Evolutionary conservation across 352 stramenopile species (phyloP).

Genomic region (Phytopythium ostracodes): DNA sequence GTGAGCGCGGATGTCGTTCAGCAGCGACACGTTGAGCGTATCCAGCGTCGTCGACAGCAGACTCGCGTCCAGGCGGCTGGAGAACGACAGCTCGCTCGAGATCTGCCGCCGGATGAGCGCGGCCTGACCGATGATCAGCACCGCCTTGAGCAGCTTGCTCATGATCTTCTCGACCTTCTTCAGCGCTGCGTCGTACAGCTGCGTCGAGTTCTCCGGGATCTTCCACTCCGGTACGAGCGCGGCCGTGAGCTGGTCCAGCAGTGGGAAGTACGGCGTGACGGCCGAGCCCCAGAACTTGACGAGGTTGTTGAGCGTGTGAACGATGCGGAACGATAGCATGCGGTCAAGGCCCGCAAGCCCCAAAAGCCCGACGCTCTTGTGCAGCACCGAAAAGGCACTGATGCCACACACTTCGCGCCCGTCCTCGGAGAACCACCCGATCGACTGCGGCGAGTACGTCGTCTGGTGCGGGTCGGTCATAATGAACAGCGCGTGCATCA

Average conservation of each 20-base stretch:
- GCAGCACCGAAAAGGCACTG: conserved; percentile 84
- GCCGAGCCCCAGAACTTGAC: conserved; percentile 91
- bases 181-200: conserved; percentile 83
- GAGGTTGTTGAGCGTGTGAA: conserved; percentile 92
- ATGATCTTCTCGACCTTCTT: conserved; percentile 95
- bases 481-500: conserved; percentile 90
- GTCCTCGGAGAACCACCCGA: conserved; percentile 90
- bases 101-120: conserved; percentile 92
- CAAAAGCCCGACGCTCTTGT: conserved; percentile 89
- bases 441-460: conserved; percentile 90
- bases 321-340: conserved; percentile 91
- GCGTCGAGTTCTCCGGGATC: conserved; percentile 79
- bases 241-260: conserved; percentile 86
- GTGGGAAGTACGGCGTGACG: conserved; percentile 85
- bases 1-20: conserved; percentile 88
- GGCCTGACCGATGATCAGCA: conserved; percentile 92
- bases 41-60: conserved; percentile 86
- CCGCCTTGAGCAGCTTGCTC: conserved; percentile 90
- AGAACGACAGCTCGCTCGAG: conserved; percentile 89
- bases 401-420: conserved; percentile 88
- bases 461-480: conserved; percentile 91
- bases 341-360: conserved; percentile 90
- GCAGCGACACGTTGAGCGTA: conserved; percentile 87
- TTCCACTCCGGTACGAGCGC: conserved; percentile 87
- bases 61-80: conserved; percentile 88